Conservation (phyloP, 1,284 basidiomycete genomes). For the Tilletia setariae region DNA sequence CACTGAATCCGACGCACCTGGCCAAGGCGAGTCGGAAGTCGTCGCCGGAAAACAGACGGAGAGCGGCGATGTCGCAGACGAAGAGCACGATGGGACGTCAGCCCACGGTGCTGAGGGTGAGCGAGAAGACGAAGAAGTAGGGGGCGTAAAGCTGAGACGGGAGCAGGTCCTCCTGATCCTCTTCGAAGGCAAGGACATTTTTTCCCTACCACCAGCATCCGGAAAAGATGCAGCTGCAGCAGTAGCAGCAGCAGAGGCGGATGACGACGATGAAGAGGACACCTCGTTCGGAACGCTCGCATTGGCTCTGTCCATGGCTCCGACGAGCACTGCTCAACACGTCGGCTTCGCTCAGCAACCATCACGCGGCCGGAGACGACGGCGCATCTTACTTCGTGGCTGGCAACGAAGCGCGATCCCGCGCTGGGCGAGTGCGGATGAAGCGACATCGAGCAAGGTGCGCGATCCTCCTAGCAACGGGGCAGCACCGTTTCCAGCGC, state of each 20-base stretch:
- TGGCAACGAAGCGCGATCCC: neutral
- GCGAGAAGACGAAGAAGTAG: slow-evolving; percentile 11
- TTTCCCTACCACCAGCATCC: neutral
- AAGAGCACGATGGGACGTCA: slow-evolving; percentile 18
- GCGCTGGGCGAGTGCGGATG: neutral
- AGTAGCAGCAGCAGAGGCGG: no score
- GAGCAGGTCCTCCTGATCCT: slow-evolving; percentile 26
- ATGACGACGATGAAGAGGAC: neutral
- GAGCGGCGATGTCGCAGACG: slow-evolving; percentile 19
- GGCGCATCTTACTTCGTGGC: neutral
- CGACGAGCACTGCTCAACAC: slow-evolving; percentile 15
- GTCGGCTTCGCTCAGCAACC: neutral
- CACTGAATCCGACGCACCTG: neutral
- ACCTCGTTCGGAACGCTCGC: slow-evolving; percentile 5
- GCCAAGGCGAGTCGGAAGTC: neutral
- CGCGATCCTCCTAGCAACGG: neutral
- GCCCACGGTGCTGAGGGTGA: slow-evolving; percentile 20
- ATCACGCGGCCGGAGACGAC: neutral
- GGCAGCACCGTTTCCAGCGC: neutral
- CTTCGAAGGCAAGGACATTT: slow-evolving; percentile 16
- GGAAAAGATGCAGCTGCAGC: no score
- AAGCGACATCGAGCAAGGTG: neutral
- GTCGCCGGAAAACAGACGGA: neutral
- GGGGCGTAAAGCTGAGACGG: slow-evolving; percentile 22
- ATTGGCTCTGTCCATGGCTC: neutral